Evolutionary conservation across 495 filamentous ascomycete species (phyloP).

Genomic region (Penicillium nucicola): DNA sequence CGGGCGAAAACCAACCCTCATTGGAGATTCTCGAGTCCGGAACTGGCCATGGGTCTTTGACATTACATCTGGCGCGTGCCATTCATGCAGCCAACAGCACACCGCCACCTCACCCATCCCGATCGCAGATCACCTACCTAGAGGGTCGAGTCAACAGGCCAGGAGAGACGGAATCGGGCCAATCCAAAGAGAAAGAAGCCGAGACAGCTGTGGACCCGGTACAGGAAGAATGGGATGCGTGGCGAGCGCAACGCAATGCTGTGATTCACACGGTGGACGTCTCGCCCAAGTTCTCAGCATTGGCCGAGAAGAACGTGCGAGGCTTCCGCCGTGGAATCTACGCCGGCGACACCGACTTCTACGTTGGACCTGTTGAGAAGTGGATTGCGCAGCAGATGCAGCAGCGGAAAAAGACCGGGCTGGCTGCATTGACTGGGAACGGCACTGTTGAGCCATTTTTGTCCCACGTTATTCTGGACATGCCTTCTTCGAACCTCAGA

Average conservation of each 20-base stretch:
- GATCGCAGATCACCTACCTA: constrained; percentile 37
- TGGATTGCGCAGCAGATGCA: constrained; percentile 55
- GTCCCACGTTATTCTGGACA: constrained; percentile 64
- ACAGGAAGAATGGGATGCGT: constrained; percentile 39
- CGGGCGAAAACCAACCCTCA: constrained; percentile 17
- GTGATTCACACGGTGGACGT: constrained; percentile 71
- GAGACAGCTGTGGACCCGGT: constrained; percentile 6
- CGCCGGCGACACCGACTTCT: constrained; percentile 62
- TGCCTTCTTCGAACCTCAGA: constrained; percentile 58
- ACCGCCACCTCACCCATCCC: constrained; percentile 31
- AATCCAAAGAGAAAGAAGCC: background rate
- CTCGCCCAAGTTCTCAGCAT: constrained; percentile 51
- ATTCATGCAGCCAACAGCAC: constrained; percentile 68
- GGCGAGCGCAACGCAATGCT: constrained; percentile 54
- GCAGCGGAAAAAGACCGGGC: constrained; percentile 22
- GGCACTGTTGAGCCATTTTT: constrained; percentile 54
- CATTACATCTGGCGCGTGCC: constrained; percentile 68
- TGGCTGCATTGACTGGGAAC: constrained; percentile 9
- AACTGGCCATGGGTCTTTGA: constrained; percentile 75
- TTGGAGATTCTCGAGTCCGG: constrained; percentile 79
- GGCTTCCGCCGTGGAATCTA: constrained; percentile 72
- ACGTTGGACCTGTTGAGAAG: constrained; percentile 59
- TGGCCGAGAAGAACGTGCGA: constrained; percentile 57
- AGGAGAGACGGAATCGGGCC: constrained; percentile 15
- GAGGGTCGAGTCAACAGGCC: constrained; percentile 25